Base-by-base conservation (phyloP, 352 stramenopile genomes). In the Phytophthora parvispora region DNA sequence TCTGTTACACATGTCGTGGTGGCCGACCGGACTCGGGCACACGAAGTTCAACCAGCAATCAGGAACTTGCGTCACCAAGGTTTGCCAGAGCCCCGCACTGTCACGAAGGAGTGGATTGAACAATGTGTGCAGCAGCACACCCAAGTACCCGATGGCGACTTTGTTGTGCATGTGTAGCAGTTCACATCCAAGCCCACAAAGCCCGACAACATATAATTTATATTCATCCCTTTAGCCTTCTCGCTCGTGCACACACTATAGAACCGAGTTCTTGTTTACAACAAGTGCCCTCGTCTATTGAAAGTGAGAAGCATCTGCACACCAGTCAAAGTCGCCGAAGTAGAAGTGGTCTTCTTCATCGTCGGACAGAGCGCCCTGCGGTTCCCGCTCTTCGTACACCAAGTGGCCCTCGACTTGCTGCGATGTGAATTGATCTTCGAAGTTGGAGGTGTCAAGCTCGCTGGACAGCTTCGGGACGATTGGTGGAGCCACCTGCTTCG, bases 311-410 rank as follows among this genome's bases (percentile, higher is more conserved):
- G 75, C 72, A 29, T 88, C 66, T 4, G 83, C 68, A 42, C 86
- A 92, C 84, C 86, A 94, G 69, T 94, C 83, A 75, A 94, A 94
- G 62, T 91, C 84, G 18, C 82, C 82, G 55, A 94, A 94, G 57
- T 80, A 77, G 59, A 78, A 81, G 36, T 71, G 65, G 16, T 67
- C 68, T 4, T 80, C 60, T 43, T 78, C 70, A 18, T 79, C 60
- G 25, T 75, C 72, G n/a, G 64, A 64, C 25, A 64, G 31, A 40
- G 55, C 57, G 16, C 65, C 51, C 31, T 77, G 54, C 3, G 60
- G 60, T 36, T 84, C 75, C 32, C 72, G 74, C 60, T 87, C 79
- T 61, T 89, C 78, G 61, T 84, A 94, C 52, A 85, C 75, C 18
- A 92, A 58, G 47, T 86, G 74, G 13, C 86, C 86, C 27, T 88